A percentile compares a stretch with the other conserved stretches of the same genome.
These are phyloP conservation scores for Flueggea neowawraea DNA, from an alignment of 441 rosid species.

Conservation along the genomic window DNA sequence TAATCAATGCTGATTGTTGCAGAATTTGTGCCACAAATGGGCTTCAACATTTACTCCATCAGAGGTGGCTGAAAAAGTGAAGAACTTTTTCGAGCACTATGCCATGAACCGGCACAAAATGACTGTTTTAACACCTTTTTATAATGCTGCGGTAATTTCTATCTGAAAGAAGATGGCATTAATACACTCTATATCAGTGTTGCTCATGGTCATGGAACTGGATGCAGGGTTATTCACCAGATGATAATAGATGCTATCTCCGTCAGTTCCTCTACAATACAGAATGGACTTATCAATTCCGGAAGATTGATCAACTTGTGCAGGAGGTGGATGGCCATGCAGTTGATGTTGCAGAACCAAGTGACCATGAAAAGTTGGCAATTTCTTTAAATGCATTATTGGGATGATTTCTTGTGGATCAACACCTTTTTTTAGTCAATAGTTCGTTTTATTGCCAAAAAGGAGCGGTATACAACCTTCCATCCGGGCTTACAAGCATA, in stretches of 20 bases:
- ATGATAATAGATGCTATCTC: slow-evolving; percentile 84
- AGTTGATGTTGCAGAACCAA: slow-evolving; percentile 34
- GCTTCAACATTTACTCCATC: slow-evolving; percentile 70
- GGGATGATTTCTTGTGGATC: too few species aligned
- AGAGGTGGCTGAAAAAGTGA: slow-evolving; percentile 91
- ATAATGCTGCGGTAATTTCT: slow-evolving; percentile 73
- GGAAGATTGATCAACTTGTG: slow-evolving; percentile 83
- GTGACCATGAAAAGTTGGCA: slow-evolving; percentile 3
- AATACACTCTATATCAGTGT: too few species aligned
- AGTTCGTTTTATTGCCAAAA: too few species aligned
- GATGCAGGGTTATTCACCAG: slow-evolving; percentile 90
- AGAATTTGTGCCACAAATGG: slow-evolving; percentile 97
- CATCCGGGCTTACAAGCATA: too few species aligned
- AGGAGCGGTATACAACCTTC: too few species aligned
- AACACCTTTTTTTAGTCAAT: too few species aligned
- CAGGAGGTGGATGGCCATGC: slow-evolving; percentile 49
- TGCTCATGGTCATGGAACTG: neutral
- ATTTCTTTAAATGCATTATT: neutral
- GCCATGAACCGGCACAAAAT: slow-evolving; percentile 94
- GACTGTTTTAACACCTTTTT: slow-evolving; percentile 90
- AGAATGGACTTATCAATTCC: slow-evolving; percentile 84
- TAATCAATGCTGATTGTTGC: slow-evolving; percentile 13
- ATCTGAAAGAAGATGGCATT: too few species aligned
- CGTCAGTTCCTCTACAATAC: slow-evolving; percentile 85
- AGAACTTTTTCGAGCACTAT: slow-evolving; percentile 85